phyloP scores from a whole-genome alignment of 768 basidiomycete species.

The Tylopilus sp. region DNA sequence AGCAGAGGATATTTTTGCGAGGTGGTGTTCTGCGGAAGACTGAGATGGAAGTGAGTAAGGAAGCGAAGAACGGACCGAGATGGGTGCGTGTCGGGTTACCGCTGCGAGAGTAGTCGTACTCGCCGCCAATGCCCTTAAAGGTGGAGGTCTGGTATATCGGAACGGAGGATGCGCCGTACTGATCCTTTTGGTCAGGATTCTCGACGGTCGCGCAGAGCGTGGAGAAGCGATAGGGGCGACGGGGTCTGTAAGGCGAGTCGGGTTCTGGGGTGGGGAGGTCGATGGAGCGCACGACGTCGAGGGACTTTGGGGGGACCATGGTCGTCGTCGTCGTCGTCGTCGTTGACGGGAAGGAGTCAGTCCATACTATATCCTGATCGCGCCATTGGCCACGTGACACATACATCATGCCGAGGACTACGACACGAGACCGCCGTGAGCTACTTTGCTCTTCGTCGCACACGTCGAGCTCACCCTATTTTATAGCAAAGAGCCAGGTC shows the following conservation, averaged over 20 bases:
- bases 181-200: constrained; percentile 89
- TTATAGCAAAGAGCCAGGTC: constrained; percentile 25
- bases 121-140: constrained; percentile 88
- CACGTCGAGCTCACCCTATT: constrained; percentile 8
- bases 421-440: constrained; percentile 34
- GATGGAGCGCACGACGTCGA: constrained; percentile 26
- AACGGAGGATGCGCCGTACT: constrained; percentile 89
- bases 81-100: constrained; percentile 97
- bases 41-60: not conserved
- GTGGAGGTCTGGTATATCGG: constrained; percentile 99
- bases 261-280: constrained; percentile 81
- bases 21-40: constrained; percentile 74
- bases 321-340: constrained; percentile 3
- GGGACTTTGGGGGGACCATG: constrained; percentile 7
- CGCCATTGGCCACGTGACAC: constrained; percentile 22
- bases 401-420: constrained; percentile 18
- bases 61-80: constrained; percentile 58
- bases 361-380: constrained; percentile 2
- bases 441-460: not conserved
- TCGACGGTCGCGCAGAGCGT: constrained; percentile 90
- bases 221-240: constrained; percentile 84
- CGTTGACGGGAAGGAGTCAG: not conserved
- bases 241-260: constrained; percentile 63
- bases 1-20: constrained; percentile 95
- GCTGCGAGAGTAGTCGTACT: constrained; percentile 92